These are phyloP conservation scores for Parachlorella kessleri DNA, from an alignment of 139 green algal species.

Conservation along the genomic window DNA sequence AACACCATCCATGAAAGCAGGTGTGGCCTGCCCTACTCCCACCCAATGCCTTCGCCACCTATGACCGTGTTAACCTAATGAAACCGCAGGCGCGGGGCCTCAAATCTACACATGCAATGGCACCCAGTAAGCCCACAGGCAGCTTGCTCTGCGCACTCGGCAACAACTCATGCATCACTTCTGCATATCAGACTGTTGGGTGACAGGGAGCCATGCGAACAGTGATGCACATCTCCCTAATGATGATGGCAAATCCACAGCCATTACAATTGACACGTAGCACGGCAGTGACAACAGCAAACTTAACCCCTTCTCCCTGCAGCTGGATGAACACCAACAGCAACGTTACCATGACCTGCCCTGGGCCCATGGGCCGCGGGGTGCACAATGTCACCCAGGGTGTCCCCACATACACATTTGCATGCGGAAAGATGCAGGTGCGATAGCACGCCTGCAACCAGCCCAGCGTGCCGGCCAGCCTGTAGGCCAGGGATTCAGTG, in stretches of 20 bases:
- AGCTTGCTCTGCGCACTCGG: neutral
- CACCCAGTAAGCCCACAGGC: neutral
- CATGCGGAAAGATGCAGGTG: too few species aligned
- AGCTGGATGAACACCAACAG: constrained; percentile 3
- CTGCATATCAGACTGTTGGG: too few species aligned
- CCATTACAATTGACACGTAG: too few species aligned
- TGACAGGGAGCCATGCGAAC: too few species aligned
- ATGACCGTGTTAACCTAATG: neutral
- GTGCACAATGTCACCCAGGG: neutral
- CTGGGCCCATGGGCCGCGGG: neutral
- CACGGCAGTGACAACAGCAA: too few species aligned
- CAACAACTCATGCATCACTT: too few species aligned
- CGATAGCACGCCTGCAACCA: too few species aligned
- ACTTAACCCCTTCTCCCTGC: too few species aligned
- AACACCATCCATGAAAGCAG: neutral
- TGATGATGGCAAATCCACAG: too few species aligned
- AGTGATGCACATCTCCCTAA: too few species aligned
- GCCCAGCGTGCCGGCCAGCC: too few species aligned
- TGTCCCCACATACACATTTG: constrained; percentile 2
- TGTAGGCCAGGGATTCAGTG: too few species aligned
- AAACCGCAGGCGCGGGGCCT: neutral
- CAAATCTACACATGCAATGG: constrained; percentile 17
- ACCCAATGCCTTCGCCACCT: neutral
- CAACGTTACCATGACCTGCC: constrained; percentile 1
- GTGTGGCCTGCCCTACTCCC: neutral